These are phyloP conservation scores for Arthrobotrys pseudoclavata DNA, from an alignment of 2,329 filamentous ascomycete species.

Conservation along the genomic window DNA sequence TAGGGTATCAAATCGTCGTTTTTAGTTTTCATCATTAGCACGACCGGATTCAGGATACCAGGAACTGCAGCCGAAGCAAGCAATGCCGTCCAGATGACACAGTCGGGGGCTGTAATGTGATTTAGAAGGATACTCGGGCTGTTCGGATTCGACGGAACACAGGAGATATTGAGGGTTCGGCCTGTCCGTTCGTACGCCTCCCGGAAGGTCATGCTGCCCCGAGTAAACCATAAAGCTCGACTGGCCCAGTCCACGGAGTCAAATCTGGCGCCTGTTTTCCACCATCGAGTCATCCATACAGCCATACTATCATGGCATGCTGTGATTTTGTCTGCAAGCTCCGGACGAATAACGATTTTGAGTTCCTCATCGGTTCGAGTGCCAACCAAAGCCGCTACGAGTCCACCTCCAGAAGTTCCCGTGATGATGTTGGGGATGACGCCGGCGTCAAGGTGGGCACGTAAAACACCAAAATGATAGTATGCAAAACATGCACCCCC, in stretches of 20 bases:
- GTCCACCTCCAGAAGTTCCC: constrained; percentile 91
- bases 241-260: constrained; percentile 93
- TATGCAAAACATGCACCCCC: constrained; percentile 89
- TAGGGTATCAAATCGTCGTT: constrained; percentile 86
- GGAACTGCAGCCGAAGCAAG: constrained; percentile 95
- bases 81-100: constrained; percentile 97
- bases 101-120: constrained; percentile 94
- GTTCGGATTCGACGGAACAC: constrained; percentile 88
- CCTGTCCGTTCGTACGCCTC: constrained; percentile 96
- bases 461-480: constrained; percentile 94
- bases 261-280: constrained; percentile 91
- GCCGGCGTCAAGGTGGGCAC: constrained; percentile 86
- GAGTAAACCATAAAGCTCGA: constrained; percentile 88
- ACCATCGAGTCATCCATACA: constrained; percentile 85
- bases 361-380: constrained; percentile 94
- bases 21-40: constrained; percentile 87
- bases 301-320: constrained; percentile 82
- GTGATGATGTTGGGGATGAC: constrained; percentile 94
- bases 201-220: constrained; percentile 90
- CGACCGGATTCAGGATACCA: constrained; percentile 93
- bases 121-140: constrained; percentile 86
- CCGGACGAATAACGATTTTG: constrained; percentile 84
- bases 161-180: constrained; percentile 93
- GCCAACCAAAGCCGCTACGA: constrained; percentile 87
- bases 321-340: constrained; percentile 84